phyloP scores from a whole-genome alignment of 2,329 filamentous ascomycete genomes.

The Aspergillus ustus region DNA sequence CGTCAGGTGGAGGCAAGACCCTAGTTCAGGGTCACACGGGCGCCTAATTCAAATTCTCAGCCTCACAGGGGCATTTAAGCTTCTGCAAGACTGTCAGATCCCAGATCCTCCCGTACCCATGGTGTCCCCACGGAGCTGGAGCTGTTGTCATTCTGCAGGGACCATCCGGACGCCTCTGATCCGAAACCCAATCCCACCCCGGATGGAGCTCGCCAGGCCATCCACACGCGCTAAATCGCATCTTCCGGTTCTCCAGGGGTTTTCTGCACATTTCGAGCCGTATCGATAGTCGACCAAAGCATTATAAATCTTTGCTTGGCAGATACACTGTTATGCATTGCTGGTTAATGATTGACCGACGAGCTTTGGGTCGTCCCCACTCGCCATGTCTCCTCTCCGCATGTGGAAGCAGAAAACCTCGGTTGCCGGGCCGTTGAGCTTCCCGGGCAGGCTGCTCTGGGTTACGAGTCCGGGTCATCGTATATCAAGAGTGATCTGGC shows the following conservation, averaged over 20 bases:
- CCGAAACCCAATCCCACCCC: background rate
- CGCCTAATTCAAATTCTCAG: background rate
- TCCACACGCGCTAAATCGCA: background rate
- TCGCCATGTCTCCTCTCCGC: background rate
- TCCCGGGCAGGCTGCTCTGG: background rate
- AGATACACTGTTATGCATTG: background rate
- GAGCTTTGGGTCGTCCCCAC: background rate
- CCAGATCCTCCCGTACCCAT: background rate
- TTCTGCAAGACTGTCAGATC: background rate
- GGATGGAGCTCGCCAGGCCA: background rate
- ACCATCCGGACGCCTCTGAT: constrained; percentile 8
- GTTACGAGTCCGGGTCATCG: background rate
- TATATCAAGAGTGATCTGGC: background rate
- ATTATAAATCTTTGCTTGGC: background rate
- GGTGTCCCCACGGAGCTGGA: background rate
- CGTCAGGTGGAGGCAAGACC: background rate
- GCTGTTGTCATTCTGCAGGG: constrained; percentile 5
- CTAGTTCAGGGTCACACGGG: background rate
- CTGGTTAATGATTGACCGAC: background rate
- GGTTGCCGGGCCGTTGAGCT: background rate
- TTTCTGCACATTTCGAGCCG: background rate
- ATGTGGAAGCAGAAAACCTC: constrained; percentile 12
- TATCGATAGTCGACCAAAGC: background rate
- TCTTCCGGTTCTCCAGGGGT: background rate
- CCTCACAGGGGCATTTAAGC: constrained; percentile 7